Evolutionary conservation across 2,329 filamentous ascomycete genomes (phyloP).

Genomic region (Anisogramma anomala): DNA sequence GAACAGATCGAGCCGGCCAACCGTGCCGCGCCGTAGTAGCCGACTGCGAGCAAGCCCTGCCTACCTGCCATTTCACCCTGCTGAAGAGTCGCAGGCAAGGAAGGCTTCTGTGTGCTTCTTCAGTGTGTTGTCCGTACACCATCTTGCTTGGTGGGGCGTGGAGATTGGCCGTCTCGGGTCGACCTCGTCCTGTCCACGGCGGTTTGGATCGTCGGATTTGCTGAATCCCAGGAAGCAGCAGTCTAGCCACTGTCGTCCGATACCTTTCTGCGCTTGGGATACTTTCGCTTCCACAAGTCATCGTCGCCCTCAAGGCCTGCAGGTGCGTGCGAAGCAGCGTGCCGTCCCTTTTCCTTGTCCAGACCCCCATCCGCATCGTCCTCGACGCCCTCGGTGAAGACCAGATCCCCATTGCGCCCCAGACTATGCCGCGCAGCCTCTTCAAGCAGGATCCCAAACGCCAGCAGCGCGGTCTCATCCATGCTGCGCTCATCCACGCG

Average conservation of each 20-base stretch:
- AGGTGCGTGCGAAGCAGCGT: slow-evolving; percentile 1
- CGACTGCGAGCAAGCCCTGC: slow-evolving; percentile 1
- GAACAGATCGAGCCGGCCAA: neutral
- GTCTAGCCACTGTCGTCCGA: slow-evolving; percentile 4
- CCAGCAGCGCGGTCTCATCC: slow-evolving; percentile 68
- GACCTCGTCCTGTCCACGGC: too few relatives aligned
- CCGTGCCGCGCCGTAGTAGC: neutral
- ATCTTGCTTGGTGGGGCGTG: too few relatives aligned
- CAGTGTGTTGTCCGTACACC: neutral
- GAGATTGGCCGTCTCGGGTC: neutral
- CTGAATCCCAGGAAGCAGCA: neutral
- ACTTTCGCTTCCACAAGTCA: slow-evolving; percentile 15
- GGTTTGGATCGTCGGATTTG: too few relatives aligned
- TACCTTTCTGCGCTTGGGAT: slow-evolving; percentile 25
- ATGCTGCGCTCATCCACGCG: slow-evolving; percentile 47
- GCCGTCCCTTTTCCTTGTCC: neutral
- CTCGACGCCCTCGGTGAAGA: slow-evolving; percentile 51
- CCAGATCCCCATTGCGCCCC: slow-evolving; percentile 55
- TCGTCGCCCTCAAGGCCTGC: slow-evolving; percentile 14
- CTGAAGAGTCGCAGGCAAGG: neutral
- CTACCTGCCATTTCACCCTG: neutral
- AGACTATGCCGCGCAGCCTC: slow-evolving; percentile 52
- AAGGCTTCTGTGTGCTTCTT: too few relatives aligned
- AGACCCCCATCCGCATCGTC: slow-evolving; percentile 12
- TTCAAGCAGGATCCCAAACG: slow-evolving; percentile 64